Percentiles rank a stretch among this genome's conserved stretches.
Conservation (phyloP, 352 stramenopile species). For the Phytophthora pini region DNA sequence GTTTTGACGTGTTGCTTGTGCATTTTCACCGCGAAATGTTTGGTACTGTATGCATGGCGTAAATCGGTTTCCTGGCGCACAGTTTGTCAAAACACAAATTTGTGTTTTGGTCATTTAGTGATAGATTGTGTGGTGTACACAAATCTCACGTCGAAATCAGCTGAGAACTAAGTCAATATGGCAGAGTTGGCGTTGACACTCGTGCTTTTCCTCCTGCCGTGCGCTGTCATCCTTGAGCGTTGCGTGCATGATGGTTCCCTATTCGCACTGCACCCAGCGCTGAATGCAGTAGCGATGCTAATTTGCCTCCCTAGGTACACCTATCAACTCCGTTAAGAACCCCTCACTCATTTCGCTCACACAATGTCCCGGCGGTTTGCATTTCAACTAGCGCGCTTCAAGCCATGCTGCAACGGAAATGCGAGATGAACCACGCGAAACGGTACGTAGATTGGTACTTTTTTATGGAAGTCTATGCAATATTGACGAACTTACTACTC, state of each 20-base stretch:
- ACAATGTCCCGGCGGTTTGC: conserved; percentile 11
- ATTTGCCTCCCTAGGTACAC: conserved; percentile 58
- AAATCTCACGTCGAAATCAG: conserved; percentile 10
- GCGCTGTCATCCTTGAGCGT: conserved; percentile 49
- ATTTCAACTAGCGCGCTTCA: conserved; percentile 48
- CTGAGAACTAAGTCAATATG: conserved; percentile 10
- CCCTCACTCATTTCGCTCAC: conserved; percentile 2
- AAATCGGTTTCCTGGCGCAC: too few species aligned
- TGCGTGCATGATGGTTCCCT: conserved; percentile 52
- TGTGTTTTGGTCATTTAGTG: too few species aligned
- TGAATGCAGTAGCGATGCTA: conserved; percentile 60
- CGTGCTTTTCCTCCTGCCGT: conserved; percentile 63
- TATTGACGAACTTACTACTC: conserved; percentile 17
- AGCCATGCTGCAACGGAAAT: conserved; percentile 62
- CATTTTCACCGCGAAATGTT: too few species aligned
- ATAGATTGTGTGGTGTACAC: conserved; percentile 1
- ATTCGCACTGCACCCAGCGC: conserved; percentile 59
- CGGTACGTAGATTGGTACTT: conserved; percentile 32
- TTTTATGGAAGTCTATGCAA: background rate
- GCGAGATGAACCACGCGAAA: conserved; percentile 40
- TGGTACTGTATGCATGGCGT: too few species aligned
- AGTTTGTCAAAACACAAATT: too few species aligned
- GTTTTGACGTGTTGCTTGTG: too few species aligned
- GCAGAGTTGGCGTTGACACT: conserved; percentile 33
- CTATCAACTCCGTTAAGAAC: too few species aligned